Percentiles rank a stretch among this genome's conserved stretches.
Evolutionary conservation across 805 yeast species (phyloP).

Genomic region (Kodamaea hsintzibuensis): DNA sequence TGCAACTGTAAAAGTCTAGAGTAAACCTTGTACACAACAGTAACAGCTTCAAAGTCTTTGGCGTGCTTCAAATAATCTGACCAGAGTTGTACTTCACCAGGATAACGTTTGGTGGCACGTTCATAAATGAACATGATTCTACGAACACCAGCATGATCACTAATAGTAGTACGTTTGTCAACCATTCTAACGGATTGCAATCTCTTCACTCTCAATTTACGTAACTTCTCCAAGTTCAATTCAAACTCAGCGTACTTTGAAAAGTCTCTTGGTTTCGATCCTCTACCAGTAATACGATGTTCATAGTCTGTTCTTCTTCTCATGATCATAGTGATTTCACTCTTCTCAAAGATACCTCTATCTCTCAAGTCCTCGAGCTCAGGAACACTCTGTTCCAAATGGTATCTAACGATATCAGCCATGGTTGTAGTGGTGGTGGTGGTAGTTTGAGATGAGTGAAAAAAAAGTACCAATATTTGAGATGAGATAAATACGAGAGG

Average conservation of each 20-base stretch:
- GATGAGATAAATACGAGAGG: neutral
- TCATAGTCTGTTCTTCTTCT: constrained; percentile 94
- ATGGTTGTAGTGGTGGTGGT: constrained; percentile 16
- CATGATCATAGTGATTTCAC: constrained; percentile 83
- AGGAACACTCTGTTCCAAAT: constrained; percentile 73
- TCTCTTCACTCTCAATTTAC: constrained; percentile 69
- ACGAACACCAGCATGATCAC: constrained; percentile 86
- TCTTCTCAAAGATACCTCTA: constrained; percentile 78
- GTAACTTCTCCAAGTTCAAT: constrained; percentile 69
- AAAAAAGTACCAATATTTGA: neutral
- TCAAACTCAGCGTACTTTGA: constrained; percentile 80
- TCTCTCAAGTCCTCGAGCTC: constrained; percentile 86
- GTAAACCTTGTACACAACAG: constrained; percentile 72
- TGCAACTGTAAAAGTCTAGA: constrained; percentile 79
- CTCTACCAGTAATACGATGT: constrained; percentile 83
- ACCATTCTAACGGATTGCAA: constrained; percentile 55
- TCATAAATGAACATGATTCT: constrained; percentile 81
- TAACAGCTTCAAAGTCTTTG: constrained; percentile 65
- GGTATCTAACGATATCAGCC: constrained; percentile 51
- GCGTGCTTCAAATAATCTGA: constrained; percentile 68
- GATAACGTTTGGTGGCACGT: constrained; percentile 77
- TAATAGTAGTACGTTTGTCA: constrained; percentile 62
- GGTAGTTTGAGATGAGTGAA: constrained; percentile 2
- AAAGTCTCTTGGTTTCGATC: constrained; percentile 75
- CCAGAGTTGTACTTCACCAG: constrained; percentile 80